A percentile compares a stretch with the other conserved stretches of the same genome.
These are phyloP conservation scores for Clathrospora elynae DNA, from an alignment of 2,329 filamentous ascomycete genomes.

Conservation along the genomic window DNA sequence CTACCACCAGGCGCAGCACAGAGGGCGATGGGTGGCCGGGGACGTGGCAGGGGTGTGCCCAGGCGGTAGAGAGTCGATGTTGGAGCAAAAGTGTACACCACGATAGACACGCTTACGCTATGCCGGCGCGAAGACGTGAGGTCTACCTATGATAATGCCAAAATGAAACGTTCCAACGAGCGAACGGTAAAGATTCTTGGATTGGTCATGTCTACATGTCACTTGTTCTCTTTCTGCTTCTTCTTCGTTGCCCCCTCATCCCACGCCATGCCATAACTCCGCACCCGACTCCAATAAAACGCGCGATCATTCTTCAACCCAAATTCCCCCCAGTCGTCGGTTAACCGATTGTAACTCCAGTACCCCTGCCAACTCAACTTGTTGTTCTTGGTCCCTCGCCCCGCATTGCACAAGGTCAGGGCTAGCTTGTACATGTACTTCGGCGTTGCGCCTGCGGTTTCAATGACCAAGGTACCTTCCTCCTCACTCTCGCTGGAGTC, in stretches of 20 bases:
- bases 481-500: slow-evolving; percentile 24
- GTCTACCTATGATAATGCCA: slow-evolving; percentile 44
- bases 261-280: slow-evolving; percentile 59
- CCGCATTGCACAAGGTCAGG: slow-evolving; percentile 69
- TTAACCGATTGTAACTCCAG: slow-evolving; percentile 87
- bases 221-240: not conserved
- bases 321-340: slow-evolving; percentile 90
- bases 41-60: slow-evolving; percentile 73
- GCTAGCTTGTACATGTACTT: slow-evolving; percentile 89
- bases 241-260: slow-evolving; percentile 24
- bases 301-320: slow-evolving; percentile 64
- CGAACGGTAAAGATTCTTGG: not conserved
- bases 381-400: slow-evolving; percentile 71
- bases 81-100: slow-evolving; percentile 28
- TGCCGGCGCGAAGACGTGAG: slow-evolving; percentile 21
- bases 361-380: slow-evolving; percentile 88
- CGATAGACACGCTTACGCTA: slow-evolving; percentile 22
- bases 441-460: slow-evolving; percentile 79
- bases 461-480: slow-evolving; percentile 65
- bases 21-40: slow-evolving; percentile 80
- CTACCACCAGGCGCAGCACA: slow-evolving; percentile 73
- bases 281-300: slow-evolving; percentile 67
- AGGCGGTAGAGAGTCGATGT: slow-evolving; percentile 62
- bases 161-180: slow-evolving; percentile 14
- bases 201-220: not conserved